A percentile compares a stretch with the other conserved stretches of the same genome.
Conservation (phyloP, 2,329 filamentous ascomycete genomes). For the Claviceps sp. region DNA sequence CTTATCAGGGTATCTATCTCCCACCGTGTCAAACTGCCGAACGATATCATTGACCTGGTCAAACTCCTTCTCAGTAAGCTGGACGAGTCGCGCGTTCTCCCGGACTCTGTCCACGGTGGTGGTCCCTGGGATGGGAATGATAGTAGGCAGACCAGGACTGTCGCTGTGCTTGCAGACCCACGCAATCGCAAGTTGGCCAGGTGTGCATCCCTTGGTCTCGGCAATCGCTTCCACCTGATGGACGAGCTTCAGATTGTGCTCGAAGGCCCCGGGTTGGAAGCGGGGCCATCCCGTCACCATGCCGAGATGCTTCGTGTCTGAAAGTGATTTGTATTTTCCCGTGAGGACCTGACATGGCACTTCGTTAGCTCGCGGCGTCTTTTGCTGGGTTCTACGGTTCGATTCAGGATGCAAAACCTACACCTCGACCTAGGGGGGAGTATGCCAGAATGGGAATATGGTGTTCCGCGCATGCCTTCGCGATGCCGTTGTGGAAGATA, state of each 20-base stretch:
- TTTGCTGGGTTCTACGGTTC: too few relatives aligned
- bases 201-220: slow-evolving; percentile 42
- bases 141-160: slow-evolving; percentile 36
- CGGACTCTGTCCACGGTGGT: slow-evolving; percentile 40
- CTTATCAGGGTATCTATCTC: slow-evolving; percentile 32
- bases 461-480: slow-evolving; percentile 44
- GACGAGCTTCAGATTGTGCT: slow-evolving; percentile 50
- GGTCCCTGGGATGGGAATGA: slow-evolving; percentile 56
- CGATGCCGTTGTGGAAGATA: slow-evolving; percentile 36
- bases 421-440: slow-evolving; percentile 18
- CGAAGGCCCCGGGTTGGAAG: slow-evolving; percentile 50
- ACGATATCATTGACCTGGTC: slow-evolving; percentile 34
- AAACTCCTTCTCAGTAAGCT: slow-evolving; percentile 37
- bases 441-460: slow-evolving; percentile 60
- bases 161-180: slow-evolving; percentile 43
- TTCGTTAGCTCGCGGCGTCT: too few relatives aligned
- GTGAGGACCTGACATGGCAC: slow-evolving; percentile 15
- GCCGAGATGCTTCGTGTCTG: slow-evolving; percentile 12
- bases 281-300: slow-evolving; percentile 30
- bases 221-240: slow-evolving; percentile 44
- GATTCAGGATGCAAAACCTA: not conserved
- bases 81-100: slow-evolving; percentile 44
- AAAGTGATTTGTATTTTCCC: slow-evolving; percentile 13
- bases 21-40: slow-evolving; percentile 32
- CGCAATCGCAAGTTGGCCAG: slow-evolving; percentile 51